Evolutionary conservation across 2,329 filamentous ascomycete genomes (phyloP), one percentile per base, ranked within the genome.

Genomic region (Pseudogymnoascus sp.): DNA sequence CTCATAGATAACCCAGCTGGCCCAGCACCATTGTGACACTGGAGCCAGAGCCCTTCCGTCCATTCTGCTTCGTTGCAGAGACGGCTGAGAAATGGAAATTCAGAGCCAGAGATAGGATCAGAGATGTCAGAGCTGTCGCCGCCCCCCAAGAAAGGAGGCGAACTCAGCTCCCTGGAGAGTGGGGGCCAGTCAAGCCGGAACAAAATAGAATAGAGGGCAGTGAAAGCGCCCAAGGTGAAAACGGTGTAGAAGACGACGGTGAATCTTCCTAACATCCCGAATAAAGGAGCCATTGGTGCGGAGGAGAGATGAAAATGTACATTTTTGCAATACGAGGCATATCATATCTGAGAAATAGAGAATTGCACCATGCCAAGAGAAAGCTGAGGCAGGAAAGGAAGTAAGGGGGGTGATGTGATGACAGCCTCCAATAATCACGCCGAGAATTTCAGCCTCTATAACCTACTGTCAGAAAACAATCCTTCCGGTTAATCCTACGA

Each of bases 11-110:
- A 65, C 9, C 63, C 31, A n/a, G 64, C 60, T 15, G 36, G 36
- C 2, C 64, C 64, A 33, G 55, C 62, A 12, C 35, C 29, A 29
- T 61, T 66, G 33, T 69, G 66, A 5, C 68, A 69, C 33, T 69
- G 67, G 21, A 69, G 60, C 63, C 65, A 69, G n/a, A 69, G 60
- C 1, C 66, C 66, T 4, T 63, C 60, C 3, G 63, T 67, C 63
- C 67, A 69, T 9, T 62, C 21, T 2, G 63, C 65, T 3, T 58
- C 13, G n/a, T 59, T 35, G 59, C 65, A 69, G 3, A 69, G 61
- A 40, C n/a, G 5, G 42, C 25, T 21, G 42, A 48, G 42, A n/a
- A 25, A 4, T 29, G 42, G 25, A 6, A 29, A 29, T n/a, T 12
- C 8, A n/a, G 42, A 29, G 6, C 4, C 42, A 48, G 42, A 29